Percentiles rank a stretch among this genome's conserved stretches.
These are phyloP conservation scores for Pleurostoma richardsiae DNA, from an alignment of 2,329 filamentous ascomycete genomes.

Conservation along the genomic window DNA sequence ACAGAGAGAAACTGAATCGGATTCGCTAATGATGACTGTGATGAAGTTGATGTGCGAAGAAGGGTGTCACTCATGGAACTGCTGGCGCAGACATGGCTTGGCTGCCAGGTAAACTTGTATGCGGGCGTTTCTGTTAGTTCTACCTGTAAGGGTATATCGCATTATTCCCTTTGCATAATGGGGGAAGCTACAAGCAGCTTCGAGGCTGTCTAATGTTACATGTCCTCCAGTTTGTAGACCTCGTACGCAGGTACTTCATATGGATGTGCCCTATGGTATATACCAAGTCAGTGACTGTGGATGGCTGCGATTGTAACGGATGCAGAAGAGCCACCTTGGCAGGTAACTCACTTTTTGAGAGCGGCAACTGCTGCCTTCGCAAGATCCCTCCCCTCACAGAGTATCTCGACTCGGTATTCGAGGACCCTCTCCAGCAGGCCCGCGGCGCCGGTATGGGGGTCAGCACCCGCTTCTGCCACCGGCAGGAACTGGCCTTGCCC, in stretches of 20 bases:
- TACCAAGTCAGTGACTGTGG: not conserved
- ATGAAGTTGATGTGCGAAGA: not conserved
- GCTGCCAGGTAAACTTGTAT: too few species aligned
- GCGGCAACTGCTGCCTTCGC: conserved; percentile 36
- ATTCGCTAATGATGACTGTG: conserved; percentile 29
- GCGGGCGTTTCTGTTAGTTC: too few species aligned
- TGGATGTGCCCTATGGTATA: conserved; percentile 14
- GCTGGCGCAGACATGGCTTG: too few species aligned
- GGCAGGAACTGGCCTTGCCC: conserved; percentile 43
- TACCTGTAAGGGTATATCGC: too few species aligned
- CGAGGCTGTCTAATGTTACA: conserved; percentile 7
- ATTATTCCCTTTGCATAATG: too few species aligned
- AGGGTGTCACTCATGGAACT: too few species aligned
- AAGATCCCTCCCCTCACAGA: conserved; percentile 37
- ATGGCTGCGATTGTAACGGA: not conserved
- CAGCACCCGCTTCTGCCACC: conserved; percentile 28
- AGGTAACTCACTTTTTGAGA: conserved; percentile 28
- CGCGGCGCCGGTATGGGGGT: conserved; percentile 38
- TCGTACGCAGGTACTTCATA: conserved; percentile 20
- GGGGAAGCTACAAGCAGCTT: not conserved
- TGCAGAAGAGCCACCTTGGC: not conserved
- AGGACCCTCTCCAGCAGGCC: conserved; percentile 38
- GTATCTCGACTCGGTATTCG: conserved; percentile 40
- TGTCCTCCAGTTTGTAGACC: conserved; percentile 18
- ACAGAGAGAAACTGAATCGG: conserved; percentile 65